Evolutionary conservation across 108 stramenopile species (phyloP).

Genomic region (Skeletonema grethae): DNA sequence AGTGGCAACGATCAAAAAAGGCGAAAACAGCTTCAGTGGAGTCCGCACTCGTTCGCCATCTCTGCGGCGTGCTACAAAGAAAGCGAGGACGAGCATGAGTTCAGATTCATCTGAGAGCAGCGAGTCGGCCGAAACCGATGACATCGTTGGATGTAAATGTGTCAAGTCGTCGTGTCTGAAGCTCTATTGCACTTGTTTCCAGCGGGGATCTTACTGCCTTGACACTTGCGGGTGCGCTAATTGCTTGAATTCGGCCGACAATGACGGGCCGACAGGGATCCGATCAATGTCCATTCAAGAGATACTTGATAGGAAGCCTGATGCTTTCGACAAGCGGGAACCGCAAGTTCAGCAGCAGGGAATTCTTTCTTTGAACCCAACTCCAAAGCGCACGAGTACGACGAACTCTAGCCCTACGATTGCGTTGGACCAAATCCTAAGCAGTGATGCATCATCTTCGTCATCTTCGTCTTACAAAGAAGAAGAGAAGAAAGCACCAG

Average conservation of each 20-base stretch:
- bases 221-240: background rate
- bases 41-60: background rate
- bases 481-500: background rate
- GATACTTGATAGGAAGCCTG: background rate
- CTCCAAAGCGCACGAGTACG: too few relatives aligned
- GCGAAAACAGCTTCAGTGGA: background rate
- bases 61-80: background rate
- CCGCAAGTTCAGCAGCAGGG: background rate
- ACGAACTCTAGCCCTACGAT: background rate
- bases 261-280: slow-evolving; percentile 1
- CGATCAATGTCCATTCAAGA: background rate
- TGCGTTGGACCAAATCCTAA: background rate
- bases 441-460: background rate
- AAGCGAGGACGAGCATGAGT: background rate
- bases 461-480: background rate
- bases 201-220: background rate
- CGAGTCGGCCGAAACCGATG: background rate
- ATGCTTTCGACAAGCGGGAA: slow-evolving; percentile 1
- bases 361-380: background rate
- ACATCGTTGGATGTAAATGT: background rate
- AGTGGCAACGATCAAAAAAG: slow-evolving; percentile 3
- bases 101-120: background rate
- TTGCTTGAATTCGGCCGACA: background rate
- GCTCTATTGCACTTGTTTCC: slow-evolving; percentile 3
- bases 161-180: background rate